Evolutionary conservation across 2,329 filamentous ascomycete genomes (phyloP).

Genomic region (Colletotrichum coccodes): DNA sequence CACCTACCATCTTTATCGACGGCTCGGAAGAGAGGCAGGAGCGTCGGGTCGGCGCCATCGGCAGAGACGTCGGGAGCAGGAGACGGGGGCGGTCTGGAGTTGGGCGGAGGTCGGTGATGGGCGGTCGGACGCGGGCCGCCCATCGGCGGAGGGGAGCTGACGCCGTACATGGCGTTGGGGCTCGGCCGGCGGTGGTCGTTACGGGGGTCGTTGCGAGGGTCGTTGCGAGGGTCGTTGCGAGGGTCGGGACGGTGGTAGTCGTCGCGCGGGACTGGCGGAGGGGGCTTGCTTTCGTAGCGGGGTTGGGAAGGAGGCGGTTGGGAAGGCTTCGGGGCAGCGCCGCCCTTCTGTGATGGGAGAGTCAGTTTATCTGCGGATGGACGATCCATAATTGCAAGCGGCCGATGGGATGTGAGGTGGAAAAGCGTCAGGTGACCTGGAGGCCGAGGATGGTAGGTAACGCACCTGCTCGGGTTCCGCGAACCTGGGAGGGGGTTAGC

Average conservation of each 20-base stretch:
- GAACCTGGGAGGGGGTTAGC: conserved; percentile 61
- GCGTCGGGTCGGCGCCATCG: conserved; percentile 71
- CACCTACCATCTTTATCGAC: conserved; percentile 84
- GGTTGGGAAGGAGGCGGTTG: conserved; percentile 36
- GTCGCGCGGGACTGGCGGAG: conserved; percentile 50
- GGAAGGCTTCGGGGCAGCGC: conserved; percentile 31
- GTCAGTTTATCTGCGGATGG: conserved; percentile 21
- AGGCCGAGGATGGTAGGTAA: conserved; percentile 19
- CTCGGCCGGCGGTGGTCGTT: conserved; percentile 26
- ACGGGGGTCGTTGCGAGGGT: conserved; percentile 37
- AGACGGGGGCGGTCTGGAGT: conserved; percentile 73
- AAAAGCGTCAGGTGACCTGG: conserved; percentile 8
- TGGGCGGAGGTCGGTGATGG: conserved; percentile 63
- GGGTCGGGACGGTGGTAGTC: conserved; percentile 40
- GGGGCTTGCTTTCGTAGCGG: conserved; percentile 61
- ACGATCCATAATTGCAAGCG: conserved; percentile 35
- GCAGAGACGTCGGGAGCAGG: conserved; percentile 61
- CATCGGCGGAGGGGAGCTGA: conserved; percentile 62
- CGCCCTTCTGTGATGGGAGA: conserved; percentile 33
- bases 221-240: conserved; percentile 33
- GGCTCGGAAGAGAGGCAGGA: conserved; percentile 87
- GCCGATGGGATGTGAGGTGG: conserved; percentile 6
- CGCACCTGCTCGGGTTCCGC: conserved; percentile 79
- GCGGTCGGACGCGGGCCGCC: conserved; percentile 52
- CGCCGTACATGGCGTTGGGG: conserved; percentile 49